Percentiles rank a stretch among this genome's conserved stretches.
These are phyloP conservation scores for Fusarium sp. DNA, from an alignment of 2,329 filamentous ascomycete species.

Conservation along the genomic window DNA sequence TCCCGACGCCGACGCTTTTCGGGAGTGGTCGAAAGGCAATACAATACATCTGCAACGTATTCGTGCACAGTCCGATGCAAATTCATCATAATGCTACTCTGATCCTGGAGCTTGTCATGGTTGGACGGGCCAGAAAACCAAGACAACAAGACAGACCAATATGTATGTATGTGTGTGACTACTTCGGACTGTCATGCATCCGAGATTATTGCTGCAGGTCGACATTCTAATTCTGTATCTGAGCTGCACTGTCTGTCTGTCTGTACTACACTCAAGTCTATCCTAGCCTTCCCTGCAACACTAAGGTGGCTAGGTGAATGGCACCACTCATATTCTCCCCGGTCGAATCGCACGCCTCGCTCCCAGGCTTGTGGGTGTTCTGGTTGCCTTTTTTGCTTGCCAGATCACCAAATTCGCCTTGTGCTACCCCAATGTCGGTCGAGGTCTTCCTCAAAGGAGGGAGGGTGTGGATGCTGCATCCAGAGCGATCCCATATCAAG, in stretches of 20 bases:
- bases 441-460: constrained; percentile 19
- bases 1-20: constrained; percentile 18
- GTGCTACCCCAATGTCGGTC: constrained; percentile 11
- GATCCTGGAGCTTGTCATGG: constrained; percentile 26
- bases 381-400: constrained; percentile 31
- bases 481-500: constrained; percentile 30
- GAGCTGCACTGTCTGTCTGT: neutral
- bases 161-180: constrained; percentile 40
- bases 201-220: constrained; percentile 45
- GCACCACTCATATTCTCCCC: constrained; percentile 12
- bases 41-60: neutral
- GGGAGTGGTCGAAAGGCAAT: constrained; percentile 1
- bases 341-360: constrained; percentile 13
- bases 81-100: constrained; percentile 29
- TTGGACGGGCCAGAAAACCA: constrained; percentile 12
- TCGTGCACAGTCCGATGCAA: neutral
- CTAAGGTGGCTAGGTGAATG: constrained; percentile 8
- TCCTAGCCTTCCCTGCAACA: constrained; percentile 24
- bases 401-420: constrained; percentile 20
- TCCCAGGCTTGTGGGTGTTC: constrained; percentile 16
- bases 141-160: constrained; percentile 11
- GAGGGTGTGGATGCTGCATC: constrained; percentile 31
- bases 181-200: constrained; percentile 39
- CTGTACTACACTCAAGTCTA: constrained; percentile 8
- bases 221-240: constrained; percentile 31